Evolutionary conservation across 208 protist genomes (phyloP), one percentile per base, ranked within the genome.

Genomic region (Naegleria gruberi): DNA sequence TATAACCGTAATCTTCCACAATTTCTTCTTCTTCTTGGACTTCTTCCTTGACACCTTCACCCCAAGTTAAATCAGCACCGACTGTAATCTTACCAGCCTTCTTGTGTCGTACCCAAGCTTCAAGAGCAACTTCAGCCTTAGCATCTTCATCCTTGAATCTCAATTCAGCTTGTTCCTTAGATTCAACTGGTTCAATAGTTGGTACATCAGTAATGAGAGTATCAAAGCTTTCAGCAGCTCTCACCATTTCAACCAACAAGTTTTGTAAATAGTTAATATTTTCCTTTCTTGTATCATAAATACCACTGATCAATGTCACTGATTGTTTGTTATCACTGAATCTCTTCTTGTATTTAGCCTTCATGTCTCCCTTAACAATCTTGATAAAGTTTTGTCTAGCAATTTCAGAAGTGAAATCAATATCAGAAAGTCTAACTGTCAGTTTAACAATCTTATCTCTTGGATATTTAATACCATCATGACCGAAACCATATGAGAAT

Each of bases 191-290:
- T 77, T 5, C 26, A n/a, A 8, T 30, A 5, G 65, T 37, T 37
- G 65, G 17, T 5, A 37, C 65, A 15, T 77, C 65, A 37, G 30
- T 5, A 77, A 77, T 77, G 8, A 37, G 65, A 7, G 17, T 37
- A 30, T 77, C 30, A 77, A 77, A 37, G 30, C 65, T 77, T 77
- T 77, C 65, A 37, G 65, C 65, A 37, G 65, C 65, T 37, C 65
- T 30, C 10, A 77, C 34, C 10, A 77, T 7, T 37, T 77, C 65
- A 37, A 77, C 65, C 65, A 77, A 77, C 8, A 77, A n/a, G n/a
- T 77, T 77, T 77, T 77, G 65, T n/a, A 77, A 2, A n/a, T 77
- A 77, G 30, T 77, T 77, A n/a, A 77, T 77, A 77, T 77, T 77
- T n/a, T 77, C 65, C 34, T 77, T 26, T 77, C n/a, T 77, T 7